Percentiles rank a stretch among this genome's conserved stretches.
Conservation (phyloP, 2,329 filamentous ascomycete species). For the Zymoseptoria tritici region DNA sequence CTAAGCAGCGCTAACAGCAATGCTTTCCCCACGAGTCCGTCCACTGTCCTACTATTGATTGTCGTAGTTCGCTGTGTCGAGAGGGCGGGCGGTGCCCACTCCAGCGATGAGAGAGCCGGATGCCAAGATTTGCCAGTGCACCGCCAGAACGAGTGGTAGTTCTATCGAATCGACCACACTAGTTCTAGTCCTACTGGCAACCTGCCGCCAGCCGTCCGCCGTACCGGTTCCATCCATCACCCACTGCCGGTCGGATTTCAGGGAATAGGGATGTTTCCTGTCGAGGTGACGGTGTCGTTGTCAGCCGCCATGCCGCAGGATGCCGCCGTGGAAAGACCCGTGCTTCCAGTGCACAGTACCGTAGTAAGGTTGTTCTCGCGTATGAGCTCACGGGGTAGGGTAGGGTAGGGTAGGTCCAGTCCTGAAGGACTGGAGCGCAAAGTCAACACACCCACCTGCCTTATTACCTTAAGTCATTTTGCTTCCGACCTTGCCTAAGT, state of each 20-base stretch:
- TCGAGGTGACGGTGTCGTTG: neutral
- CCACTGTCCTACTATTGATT: neutral
- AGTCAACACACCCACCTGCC: neutral
- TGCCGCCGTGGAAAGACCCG: neutral
- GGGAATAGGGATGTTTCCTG: neutral
- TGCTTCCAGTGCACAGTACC: neutral
- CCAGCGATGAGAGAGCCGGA: neutral
- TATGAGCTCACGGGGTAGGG: neutral
- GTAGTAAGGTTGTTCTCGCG: neutral
- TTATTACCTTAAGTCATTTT: neutral
- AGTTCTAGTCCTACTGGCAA: neutral
- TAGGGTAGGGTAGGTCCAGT: neutral
- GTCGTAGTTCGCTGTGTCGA: neutral
- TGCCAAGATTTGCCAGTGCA: neutral
- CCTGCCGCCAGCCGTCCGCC: neutral
- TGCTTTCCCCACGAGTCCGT: neutral
- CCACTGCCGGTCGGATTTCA: neutral
- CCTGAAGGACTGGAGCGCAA: neutral
- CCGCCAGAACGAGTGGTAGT: neutral
- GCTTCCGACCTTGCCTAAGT: neutral
- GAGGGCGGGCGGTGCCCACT: neutral
- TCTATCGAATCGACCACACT: neutral
- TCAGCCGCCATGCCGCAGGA: neutral
- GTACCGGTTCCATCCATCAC: neutral
- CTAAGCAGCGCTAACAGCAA: neutral